Evolutionary conservation across 2,329 filamentous ascomycete genomes (phyloP).

Genomic region (Phialophora chinensis): DNA sequence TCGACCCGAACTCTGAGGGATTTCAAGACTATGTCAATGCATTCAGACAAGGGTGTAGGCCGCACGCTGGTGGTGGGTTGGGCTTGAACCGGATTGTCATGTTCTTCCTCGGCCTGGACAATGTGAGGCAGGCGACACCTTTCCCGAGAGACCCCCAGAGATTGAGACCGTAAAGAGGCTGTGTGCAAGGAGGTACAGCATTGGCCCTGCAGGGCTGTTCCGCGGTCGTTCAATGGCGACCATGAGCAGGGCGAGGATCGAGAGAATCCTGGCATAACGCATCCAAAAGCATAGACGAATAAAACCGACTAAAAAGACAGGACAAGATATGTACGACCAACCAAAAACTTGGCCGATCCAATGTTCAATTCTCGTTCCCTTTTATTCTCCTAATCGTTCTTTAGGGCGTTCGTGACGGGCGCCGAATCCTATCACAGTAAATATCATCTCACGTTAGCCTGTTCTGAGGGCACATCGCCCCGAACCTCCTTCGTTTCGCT

Average conservation of each 20-base stretch:
- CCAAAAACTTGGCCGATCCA: not conserved
- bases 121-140: conserved; percentile 65
- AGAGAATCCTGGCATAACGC: not conserved
- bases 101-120: conserved; percentile 69
- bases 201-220: not conserved
- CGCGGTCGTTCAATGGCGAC: not conserved
- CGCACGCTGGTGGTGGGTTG: conserved; percentile 69
- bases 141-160: conserved; percentile 70
- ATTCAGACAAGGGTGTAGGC: conserved; percentile 68
- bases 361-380: not conserved
- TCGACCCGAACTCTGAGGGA: conserved; percentile 64
- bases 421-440: conserved; percentile 19
- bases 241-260: not conserved
- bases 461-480: not conserved
- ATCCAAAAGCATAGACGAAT: not conserved
- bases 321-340: not conserved
- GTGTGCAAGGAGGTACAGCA: not conserved
- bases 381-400: conserved; percentile 3
- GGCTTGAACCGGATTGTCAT: conserved; percentile 71
- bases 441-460: conserved; percentile 11
- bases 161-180: conserved; percentile 47
- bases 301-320: not conserved
- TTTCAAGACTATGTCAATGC: conserved; percentile 69
- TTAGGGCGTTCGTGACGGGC: conserved; percentile 19
- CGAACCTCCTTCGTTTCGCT: not conserved